These are phyloP conservation scores for Adiantum capillusveneris DNA, from an alignment of 75 land plant species.

Conservation along the genomic window DNA sequence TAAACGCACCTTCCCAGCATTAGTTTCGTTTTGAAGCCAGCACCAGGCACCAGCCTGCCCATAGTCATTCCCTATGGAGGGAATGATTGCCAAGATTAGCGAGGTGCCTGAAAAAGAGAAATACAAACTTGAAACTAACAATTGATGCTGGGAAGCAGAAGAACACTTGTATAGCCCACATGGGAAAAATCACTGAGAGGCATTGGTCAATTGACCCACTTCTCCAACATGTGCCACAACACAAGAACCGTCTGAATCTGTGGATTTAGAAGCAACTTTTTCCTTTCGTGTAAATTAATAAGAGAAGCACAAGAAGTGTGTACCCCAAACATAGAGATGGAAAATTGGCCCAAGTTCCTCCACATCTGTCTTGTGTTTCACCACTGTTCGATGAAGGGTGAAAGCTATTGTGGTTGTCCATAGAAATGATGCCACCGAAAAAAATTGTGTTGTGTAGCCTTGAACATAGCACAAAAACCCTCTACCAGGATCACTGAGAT, in stretches of 20 bases:
- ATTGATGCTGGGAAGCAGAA: no score
- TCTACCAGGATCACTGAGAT: constrained; percentile 74
- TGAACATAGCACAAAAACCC: constrained; percentile 76
- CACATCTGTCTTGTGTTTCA: constrained; percentile 89
- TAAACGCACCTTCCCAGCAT: constrained; percentile 61
- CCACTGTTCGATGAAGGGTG: constrained; percentile 95
- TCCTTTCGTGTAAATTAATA: no score
- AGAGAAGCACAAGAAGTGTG: constrained; percentile 5
- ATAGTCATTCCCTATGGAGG: constrained; percentile 72
- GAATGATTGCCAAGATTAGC: constrained; percentile 59
- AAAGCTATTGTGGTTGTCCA: constrained; percentile 97
- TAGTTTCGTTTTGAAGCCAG: constrained; percentile 55
- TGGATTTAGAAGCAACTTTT: no score
- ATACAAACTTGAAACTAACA: no score
- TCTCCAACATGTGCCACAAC: no score
- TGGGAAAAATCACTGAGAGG: no score
- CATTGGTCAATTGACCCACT: no score
- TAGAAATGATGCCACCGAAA: constrained; percentile 91
- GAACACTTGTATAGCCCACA: no score
- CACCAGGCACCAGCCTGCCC: constrained; percentile 67
- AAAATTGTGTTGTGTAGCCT: constrained; percentile 89
- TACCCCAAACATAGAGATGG: constrained; percentile 98
- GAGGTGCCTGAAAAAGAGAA: constrained; percentile 58
- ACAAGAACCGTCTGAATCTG: no score
- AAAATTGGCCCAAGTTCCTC: constrained; percentile 83